These are phyloP conservation scores for Dryas alaskensis DNA, from an alignment of 306 rosid species.

Conservation along the genomic window DNA sequence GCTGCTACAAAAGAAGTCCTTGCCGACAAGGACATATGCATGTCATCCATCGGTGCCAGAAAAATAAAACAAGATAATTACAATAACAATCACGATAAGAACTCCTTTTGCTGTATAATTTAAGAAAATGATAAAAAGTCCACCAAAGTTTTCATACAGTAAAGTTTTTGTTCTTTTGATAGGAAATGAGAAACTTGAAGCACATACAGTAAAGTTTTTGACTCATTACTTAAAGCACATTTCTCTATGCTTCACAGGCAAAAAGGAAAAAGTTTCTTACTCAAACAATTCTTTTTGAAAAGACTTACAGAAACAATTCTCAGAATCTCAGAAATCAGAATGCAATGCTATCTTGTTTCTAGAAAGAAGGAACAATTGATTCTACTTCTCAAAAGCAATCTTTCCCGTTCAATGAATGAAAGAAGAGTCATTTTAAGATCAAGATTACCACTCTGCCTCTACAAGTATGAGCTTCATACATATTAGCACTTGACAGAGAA, in stretches of 20 bases:
- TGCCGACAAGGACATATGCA: conserved; percentile 56
- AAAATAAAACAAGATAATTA: conserved; percentile 19
- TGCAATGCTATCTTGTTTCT: conserved; percentile 15
- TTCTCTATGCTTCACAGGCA: background rate
- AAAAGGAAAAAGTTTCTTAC: conserved; percentile 13
- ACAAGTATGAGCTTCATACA: background rate
- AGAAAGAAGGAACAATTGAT: conserved; percentile 3
- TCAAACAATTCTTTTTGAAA: background rate
- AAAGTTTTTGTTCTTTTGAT: too few species aligned
- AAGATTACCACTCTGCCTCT: background rate
- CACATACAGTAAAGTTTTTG: too few species aligned
- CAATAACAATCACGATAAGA: conserved; percentile 24
- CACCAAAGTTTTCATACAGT: background rate
- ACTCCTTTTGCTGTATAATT: conserved; percentile 20
- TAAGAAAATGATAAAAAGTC: conserved; percentile 17
- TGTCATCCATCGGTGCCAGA: conserved; percentile 53
- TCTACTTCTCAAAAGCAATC: conserved; percentile 8
- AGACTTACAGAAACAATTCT: background rate
- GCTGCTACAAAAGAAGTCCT: conserved; percentile 70
- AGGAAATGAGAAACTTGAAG: too few species aligned
- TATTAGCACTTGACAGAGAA: conserved; percentile 20
- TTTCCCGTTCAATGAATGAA: background rate
- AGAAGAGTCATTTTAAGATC: background rate
- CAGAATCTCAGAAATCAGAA: background rate
- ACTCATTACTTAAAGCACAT: too few species aligned